Percentiles rank a stretch among this genome's conserved stretches.
Evolutionary conservation across 139 green algal genomes (phyloP).

Genomic region (Picochlorum sp.): DNA sequence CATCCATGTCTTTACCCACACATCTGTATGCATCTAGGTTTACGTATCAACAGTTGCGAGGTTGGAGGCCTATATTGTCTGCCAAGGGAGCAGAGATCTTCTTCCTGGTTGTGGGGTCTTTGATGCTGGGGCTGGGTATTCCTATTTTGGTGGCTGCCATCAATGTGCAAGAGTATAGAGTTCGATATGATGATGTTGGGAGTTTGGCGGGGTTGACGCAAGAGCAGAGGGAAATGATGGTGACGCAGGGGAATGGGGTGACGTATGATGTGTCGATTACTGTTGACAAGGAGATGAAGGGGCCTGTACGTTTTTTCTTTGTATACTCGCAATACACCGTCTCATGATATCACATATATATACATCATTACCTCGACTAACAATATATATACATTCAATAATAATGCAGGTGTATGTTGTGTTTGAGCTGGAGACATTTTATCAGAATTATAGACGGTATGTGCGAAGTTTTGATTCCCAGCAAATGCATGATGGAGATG

Average conservation of each 20-base stretch:
- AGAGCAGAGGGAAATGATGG: conserved; percentile 1
- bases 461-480: conserved; percentile 66
- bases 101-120: conserved; percentile 14
- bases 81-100: conserved; percentile 27
- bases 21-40: conserved; percentile 8
- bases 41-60: conserved; percentile 28
- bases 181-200: conserved; percentile 31
- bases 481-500: conserved; percentile 53
- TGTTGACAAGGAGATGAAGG: conserved; percentile 26
- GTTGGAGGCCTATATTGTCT: conserved; percentile 33
- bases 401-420: conserved; percentile 72
- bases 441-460: conserved; percentile 91
- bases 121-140: conserved; percentile 36
- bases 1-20: too few relatives aligned
- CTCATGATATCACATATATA: too few relatives aligned
- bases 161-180: conserved; percentile 22
- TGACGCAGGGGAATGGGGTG: conserved; percentile 8
- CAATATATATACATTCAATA: background rate
- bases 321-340: too few relatives aligned
- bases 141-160: conserved; percentile 38
- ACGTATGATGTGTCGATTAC: conserved; percentile 13
- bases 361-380: too few relatives aligned
- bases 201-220: conserved; percentile 4
- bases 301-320: conserved; percentile 28
- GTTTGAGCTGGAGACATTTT: conserved; percentile 81